Evolutionary conservation across 2,329 filamentous ascomycete genomes (phyloP), one percentile per base, ranked within the genome.

Genomic region (Aspergillus latus): DNA sequence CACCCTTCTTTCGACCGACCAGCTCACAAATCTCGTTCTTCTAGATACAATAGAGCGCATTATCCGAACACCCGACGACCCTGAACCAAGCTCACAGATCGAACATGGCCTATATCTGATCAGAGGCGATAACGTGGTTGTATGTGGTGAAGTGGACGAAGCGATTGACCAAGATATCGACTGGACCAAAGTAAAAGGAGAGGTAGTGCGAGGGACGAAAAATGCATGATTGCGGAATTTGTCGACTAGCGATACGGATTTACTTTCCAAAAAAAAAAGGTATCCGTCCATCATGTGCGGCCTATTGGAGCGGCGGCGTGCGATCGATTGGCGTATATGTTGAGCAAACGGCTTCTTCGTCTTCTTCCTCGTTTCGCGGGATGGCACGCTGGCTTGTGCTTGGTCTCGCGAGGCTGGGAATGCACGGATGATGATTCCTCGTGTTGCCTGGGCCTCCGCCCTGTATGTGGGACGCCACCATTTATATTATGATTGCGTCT

Each of bases 11-110:
- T 90, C 89, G 44, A 92, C 88, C 71, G 94, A 99, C 74, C 88
- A 96, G 74, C 86, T 88, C 68, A 97, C 94, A 64, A 99, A 99
- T 75, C 79, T 99, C 61, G 92, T 97, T 28, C 82, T 99, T 10
- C 84, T 86, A 63, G 82, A 90, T 62, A 90, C 93, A 3, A 80
- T 92, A 59, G 94, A 99, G 75, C 89, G 94, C 63, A 89, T 97
- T 60, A 96, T 99, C 66, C 88, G 90, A 61, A 88, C 89, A 1
- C 83, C 84, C 43, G 92, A 97, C 69, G 91, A 96, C 68, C 83
- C 85, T 40, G 90, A 96, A 65, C 84, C 88, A 0, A 95, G 89
- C 43, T 84, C 87, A 57, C 86, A 94, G 70, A 87, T 94, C 15
- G 86, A 88, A 4, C 85, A 97, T 60, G 94, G 94, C 1, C 77